A percentile compares a stretch with the other conserved stretches of the same genome.
phyloP scores from a whole-genome alignment of 192 early-diverging fungal genomes.

The Coemansia sp. region DNA sequence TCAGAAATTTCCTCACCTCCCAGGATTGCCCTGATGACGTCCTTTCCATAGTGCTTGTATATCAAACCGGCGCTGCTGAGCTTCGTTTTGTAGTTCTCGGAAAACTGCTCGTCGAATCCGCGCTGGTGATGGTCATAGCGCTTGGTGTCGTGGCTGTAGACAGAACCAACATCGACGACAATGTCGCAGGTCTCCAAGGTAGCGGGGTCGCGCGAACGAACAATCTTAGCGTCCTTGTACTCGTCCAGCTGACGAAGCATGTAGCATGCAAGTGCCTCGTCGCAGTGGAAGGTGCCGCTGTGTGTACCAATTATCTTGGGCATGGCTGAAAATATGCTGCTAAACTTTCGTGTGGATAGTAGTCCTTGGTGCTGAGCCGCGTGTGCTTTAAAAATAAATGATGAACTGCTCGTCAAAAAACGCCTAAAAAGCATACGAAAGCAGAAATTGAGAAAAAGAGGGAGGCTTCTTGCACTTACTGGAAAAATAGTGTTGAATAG shows the following conservation, averaged over 20 bases:
- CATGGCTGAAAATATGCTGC: conserved; percentile 17
- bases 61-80: conserved; percentile 93
- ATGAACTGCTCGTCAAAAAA: not conserved
- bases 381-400: not conserved
- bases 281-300: conserved; percentile 83
- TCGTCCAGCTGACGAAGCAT: conserved; percentile 70
- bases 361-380: not conserved
- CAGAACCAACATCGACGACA: conserved; percentile 94
- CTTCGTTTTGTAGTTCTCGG: conserved; percentile 72
- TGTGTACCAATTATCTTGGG: conserved; percentile 77
- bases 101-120: conserved; percentile 88
- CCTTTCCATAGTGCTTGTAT: conserved; percentile 95
- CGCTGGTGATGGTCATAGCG: conserved; percentile 95
- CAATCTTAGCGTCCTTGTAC: conserved; percentile 66
- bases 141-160: conserved; percentile 73
- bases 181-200: conserved; percentile 76
- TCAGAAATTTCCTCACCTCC: conserved; percentile 43
- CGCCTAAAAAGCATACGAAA: not conserved
- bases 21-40: conserved; percentile 63
- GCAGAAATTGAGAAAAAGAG: not conserved
- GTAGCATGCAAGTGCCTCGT: conserved; percentile 88
- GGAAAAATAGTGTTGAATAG: too few relatives aligned
- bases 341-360: not conserved
- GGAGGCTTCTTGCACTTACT: not conserved
- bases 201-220: conserved; percentile 82